phyloP scores from a whole-genome alignment of 2,329 filamentous ascomycete genomes.

The Beauveria brongniartii region DNA sequence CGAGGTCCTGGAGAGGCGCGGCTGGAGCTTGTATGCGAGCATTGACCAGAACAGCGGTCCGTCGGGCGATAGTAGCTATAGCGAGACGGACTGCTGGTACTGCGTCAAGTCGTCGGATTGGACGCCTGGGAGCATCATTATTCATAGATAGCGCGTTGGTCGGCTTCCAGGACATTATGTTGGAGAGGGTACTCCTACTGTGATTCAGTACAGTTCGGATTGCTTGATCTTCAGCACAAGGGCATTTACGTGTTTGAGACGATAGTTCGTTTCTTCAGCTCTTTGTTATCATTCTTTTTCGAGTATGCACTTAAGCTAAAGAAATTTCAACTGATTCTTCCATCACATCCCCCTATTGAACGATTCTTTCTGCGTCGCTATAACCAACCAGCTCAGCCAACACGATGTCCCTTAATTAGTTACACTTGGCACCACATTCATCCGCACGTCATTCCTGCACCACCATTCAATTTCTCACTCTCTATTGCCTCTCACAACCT shows the following conservation, averaged over 20 bases:
- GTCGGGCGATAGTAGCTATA: not conserved
- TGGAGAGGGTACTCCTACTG: not conserved
- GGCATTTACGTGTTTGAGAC: no score
- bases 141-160: not conserved
- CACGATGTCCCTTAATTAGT: not conserved
- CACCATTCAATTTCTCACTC: not conserved
- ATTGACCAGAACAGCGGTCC: constrained; percentile 10
- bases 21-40: constrained; percentile 10
- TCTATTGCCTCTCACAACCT: no score
- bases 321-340: no score
- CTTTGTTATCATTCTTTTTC: not conserved
- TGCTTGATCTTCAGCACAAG: no score
- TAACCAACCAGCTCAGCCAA: not conserved
- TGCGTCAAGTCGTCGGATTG: constrained; percentile 9
- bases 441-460: not conserved
- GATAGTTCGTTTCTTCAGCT: no score
- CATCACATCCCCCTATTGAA: no score
- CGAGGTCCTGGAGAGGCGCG: constrained; percentile 5
- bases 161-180: not conserved
- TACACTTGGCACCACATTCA: not conserved
- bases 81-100: constrained; percentile 11
- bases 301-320: no score
- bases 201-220: not conserved
- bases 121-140: constrained; percentile 7
- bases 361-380: not conserved